Conservation (phyloP, 2,329 filamentous ascomycete genomes). For the Phialocephala sp. region DNA sequence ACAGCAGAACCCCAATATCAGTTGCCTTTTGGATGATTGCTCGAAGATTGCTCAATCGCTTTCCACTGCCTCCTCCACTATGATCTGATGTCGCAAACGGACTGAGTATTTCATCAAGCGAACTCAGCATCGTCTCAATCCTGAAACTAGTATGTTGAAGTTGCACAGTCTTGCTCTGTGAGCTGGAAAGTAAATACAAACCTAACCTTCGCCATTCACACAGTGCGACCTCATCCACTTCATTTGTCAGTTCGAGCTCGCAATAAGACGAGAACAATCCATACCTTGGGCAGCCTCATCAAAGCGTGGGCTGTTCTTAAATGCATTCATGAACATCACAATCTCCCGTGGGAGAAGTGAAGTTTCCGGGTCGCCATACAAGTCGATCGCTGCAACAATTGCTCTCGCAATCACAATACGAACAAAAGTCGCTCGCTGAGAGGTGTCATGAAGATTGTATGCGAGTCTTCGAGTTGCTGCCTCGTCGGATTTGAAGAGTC, state of each 20-base stretch:
- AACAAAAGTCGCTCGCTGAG: background rate
- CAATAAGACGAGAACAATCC: background rate
- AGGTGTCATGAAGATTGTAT: background rate
- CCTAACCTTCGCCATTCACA: conserved; percentile 8
- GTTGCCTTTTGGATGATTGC: background rate
- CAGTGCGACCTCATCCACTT: conserved; percentile 3
- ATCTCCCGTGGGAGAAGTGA: conserved; percentile 3
- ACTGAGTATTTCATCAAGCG: background rate
- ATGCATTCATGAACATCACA: conserved; percentile 4
- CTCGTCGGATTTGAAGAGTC: conserved; percentile 5
- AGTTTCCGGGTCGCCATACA: background rate
- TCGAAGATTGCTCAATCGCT: conserved; percentile 3
- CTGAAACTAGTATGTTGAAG: background rate
- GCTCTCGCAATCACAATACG: conserved; percentile 7
- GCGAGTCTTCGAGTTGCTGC: background rate
- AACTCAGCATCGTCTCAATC: background rate
- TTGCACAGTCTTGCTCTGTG: background rate
- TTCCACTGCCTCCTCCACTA: background rate
- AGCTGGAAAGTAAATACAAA: background rate
- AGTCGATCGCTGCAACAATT: background rate
- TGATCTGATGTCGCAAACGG: background rate
- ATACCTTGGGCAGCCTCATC: background rate
- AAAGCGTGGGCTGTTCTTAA: background rate
- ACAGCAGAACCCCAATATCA: conserved; percentile 1
- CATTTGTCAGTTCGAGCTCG: background rate